Base-by-base conservation (phyloP, 345 rosid species). In the Passiflora organensis region DNA sequence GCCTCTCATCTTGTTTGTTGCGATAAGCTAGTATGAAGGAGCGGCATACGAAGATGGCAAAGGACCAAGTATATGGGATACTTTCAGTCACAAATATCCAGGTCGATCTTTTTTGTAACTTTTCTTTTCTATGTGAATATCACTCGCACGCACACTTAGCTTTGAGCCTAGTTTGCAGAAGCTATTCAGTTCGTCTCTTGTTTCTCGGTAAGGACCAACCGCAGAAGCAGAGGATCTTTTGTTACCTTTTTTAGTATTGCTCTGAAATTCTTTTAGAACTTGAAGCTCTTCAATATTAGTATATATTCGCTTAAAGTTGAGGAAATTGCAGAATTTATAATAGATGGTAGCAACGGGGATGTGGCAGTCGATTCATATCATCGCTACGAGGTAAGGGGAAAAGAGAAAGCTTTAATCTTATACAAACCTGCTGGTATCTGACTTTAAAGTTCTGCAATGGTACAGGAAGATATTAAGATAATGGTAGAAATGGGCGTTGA, bases 321-420 rank as follows among this genome's bases (percentile, higher is more conserved):
- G 6, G 11, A n/a, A n/a, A 1, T 45, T 8, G 55, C 55, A 71
- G 72, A 49, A 1, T 62, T 59, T 53, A 66, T 65, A n/a, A 44
- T 41, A n/a, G 58, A 69, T 23, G 51, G 60, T 21, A 32, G 53
- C 8, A 66, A 49, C 47, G 78, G 72, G 0, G 65, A 0, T 9
- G 17, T 43, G 16, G 75, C 78, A 5, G 62, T 52, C 24, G 78
- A 74, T 25, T 65, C 61, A 46, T 69, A 61, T 61, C 74, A 74
- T 62, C 78, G 78, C 12, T 74, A 65, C 47, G 65, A 66, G 74
- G 78, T 74, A 53, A 3, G 43, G 12, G 0, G n/a, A 41, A 41
- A 4, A 1, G 13, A 4, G n/a, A 41, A 15, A 11, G n/a, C 0
- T 41, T 41, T 1, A 41, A 10, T 11, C 3, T 41, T 8, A 12